phyloP scores from a whole-genome alignment of 2,329 filamentous ascomycete genomes.

The Fusarium acutatum region DNA sequence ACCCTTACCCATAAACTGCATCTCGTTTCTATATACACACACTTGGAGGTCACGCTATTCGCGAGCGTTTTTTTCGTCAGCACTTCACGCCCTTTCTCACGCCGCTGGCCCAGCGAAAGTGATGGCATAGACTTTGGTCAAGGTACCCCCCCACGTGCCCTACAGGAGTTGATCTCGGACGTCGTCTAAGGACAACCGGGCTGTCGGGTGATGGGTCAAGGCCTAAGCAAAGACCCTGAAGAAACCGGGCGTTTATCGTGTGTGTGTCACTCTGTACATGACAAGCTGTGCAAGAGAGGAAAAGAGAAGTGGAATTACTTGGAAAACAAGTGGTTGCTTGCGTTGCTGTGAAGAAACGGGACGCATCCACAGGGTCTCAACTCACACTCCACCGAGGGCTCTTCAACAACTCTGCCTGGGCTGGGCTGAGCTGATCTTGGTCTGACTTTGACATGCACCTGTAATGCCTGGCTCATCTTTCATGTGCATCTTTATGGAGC shows the following conservation, averaged over 20 bases:
- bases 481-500: constrained; percentile 18
- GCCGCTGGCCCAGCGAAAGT: constrained; percentile 4
- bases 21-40: constrained; percentile 10
- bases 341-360: constrained; percentile 11
- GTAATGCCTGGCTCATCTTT: constrained; percentile 13
- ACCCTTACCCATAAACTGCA: constrained; percentile 15
- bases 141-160: constrained; percentile 38
- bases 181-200: constrained; percentile 12
- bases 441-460: constrained; percentile 25
- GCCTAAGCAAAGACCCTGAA: constrained; percentile 23
- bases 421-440: constrained; percentile 25
- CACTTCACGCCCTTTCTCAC: constrained; percentile 14
- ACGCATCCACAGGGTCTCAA: constrained; percentile 19
- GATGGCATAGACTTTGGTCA: constrained; percentile 14
- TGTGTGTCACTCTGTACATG: constrained; percentile 33
- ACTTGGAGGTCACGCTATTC: constrained; percentile 3
- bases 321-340: constrained; percentile 13
- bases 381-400: constrained; percentile 25
- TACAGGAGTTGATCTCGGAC: constrained; percentile 31
- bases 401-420: constrained; percentile 2
- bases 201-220: constrained; percentile 35
- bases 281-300: constrained; percentile 8
- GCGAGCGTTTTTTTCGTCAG: background rate
- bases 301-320: constrained; percentile 12
- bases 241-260: constrained; percentile 29